Evolutionary conservation across 75 land plant genomes (phyloP).

Genomic region (Cryptomeria japonica): DNA sequence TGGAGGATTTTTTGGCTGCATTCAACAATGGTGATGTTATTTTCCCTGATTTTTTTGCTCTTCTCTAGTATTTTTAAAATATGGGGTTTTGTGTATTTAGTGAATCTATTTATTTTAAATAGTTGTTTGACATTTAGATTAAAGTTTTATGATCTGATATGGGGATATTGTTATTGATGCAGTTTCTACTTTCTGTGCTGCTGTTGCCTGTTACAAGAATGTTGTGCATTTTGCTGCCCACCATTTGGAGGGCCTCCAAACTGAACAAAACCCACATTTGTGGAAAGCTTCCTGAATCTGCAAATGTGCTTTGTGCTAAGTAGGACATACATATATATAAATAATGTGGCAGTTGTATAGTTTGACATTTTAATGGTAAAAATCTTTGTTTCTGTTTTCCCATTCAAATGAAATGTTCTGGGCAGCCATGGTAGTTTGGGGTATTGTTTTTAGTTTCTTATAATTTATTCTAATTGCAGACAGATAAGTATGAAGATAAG

Average conservation of each 20-base stretch:
- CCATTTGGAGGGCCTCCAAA: not conserved
- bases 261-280: not conserved
- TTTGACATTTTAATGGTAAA: too few species aligned
- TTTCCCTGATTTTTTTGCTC: too few species aligned
- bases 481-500: too few species aligned
- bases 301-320: too few species aligned
- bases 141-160: not conserved
- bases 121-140: not conserved
- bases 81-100: not conserved
- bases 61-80: not conserved
- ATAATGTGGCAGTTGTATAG: too few species aligned
- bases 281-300: not conserved
- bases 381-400: too few species aligned
- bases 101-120: too few species aligned
- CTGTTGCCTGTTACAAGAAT: not conserved
- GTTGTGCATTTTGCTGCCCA: not conserved
- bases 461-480: too few species aligned
- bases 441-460: too few species aligned
- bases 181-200: conserved; percentile 3
- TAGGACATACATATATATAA: too few species aligned
- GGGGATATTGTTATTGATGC: not conserved
- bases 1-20: not conserved
- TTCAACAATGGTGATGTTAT: not conserved
- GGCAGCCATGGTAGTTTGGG: too few species aligned
- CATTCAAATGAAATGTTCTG: too few species aligned